Evolutionary conservation across 2,329 filamentous ascomycete species (phyloP), one percentile per base, ranked within the genome.

Genomic region (Plenodomus biglobosus): DNA sequence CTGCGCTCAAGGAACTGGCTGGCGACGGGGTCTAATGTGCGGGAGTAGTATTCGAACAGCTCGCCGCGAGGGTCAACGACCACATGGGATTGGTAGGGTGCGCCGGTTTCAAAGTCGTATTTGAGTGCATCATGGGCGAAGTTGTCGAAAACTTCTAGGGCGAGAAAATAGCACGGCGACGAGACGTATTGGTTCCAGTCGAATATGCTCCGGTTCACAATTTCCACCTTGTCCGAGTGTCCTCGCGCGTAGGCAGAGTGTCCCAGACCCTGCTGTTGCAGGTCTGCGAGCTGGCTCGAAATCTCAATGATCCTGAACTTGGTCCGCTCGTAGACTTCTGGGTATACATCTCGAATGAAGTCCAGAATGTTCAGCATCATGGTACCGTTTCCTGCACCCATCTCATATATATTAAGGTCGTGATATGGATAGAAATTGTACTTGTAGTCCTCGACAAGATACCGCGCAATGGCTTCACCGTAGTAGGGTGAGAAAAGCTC

Each of bases 321-420:
- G 4, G 94, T 99, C 49, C 94, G 85, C 62, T 88, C 87, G 74
- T 99, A 99, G 24, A 99, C 92, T 56, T 92, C 88, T 0, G 92
- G 90, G 63, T 97, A 89, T 38, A 86, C 81, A 57, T 89, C 86
- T 54, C 92, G 88, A 70, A 99, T 95, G 73, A 95, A 96, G 78
- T 99, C 92, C 53, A 99, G 81, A 48, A 99, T 92, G 73, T 99
- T 99, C 68, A 94, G 81, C 94, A 99, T 99, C 68, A 99, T 82
- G 0, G 95, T 99, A 54, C 94, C 94, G 64, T 96, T 92, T 62
- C 94, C 94, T 34, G 94, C 94, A 43, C 94, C 94, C 88, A 99
- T 95, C 72, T 99, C 94, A 80, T 96, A 99, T 71, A 99, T 95
- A 63, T 95, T 89, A 43, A 99, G 82, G 73, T 99, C 94, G 73